Conservation (phyloP, 345 rosid genomes). For the Dipteronia sinensis region DNA sequence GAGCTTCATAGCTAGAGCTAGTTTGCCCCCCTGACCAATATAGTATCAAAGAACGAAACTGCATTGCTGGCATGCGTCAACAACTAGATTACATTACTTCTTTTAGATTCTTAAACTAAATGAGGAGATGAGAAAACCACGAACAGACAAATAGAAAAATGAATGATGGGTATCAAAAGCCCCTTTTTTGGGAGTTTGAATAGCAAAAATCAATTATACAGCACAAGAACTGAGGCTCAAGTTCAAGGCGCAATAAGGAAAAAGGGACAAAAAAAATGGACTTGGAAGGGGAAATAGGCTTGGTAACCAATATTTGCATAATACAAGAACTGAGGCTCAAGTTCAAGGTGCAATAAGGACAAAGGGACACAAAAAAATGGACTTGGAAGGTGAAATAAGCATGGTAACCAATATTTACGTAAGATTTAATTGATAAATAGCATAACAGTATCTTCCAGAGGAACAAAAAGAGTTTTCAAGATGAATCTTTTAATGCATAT, state of each 20-base stretch:
- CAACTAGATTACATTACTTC: neutral
- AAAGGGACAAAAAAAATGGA: neutral
- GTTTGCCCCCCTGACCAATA: neutral
- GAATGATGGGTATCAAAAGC: neutral
- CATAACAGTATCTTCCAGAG: neutral
- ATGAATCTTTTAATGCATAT: neutral
- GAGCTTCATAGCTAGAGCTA: neutral
- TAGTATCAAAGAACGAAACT: neutral
- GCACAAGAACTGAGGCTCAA: constrained; percentile 5
- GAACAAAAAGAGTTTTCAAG: neutral
- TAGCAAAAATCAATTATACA: neutral
- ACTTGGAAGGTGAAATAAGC: neutral
- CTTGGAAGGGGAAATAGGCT: neutral
- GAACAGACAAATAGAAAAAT: neutral
- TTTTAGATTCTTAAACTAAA: neutral
- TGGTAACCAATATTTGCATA: neutral
- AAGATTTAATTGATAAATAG: neutral
- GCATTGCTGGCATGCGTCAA: neutral
- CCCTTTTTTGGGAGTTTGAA: neutral
- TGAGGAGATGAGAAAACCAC: neutral
- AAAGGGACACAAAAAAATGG: neutral
- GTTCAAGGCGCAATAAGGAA: constrained; percentile 5
- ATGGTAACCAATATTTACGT: neutral
- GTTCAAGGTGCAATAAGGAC: constrained; percentile 5
- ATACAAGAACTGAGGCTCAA: constrained; percentile 3